Evolutionary conservation across 2,329 filamentous ascomycete genomes (phyloP).

Genomic region (Aspergillus costaricaensis): DNA sequence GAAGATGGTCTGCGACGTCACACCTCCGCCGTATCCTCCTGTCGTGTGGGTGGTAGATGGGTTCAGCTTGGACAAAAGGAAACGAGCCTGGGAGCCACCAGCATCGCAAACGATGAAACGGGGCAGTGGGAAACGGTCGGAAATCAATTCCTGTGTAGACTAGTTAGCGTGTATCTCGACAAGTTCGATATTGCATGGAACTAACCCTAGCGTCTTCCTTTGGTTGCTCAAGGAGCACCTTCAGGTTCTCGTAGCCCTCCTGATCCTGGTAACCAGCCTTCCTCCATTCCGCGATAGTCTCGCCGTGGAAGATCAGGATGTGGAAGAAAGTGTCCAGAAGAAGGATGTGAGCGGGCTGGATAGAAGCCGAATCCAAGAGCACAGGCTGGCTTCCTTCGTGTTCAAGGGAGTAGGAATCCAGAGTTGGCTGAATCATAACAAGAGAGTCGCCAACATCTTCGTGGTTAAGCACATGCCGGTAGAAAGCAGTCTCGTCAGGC

Average conservation of each 20-base stretch:
- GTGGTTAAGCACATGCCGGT: constrained; percentile 93
- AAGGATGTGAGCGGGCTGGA: constrained; percentile 89
- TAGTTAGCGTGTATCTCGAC: constrained; percentile 8
- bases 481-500: constrained; percentile 98
- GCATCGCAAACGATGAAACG: constrained; percentile 98
- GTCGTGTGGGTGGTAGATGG: constrained; percentile 96
- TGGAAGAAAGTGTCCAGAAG: constrained; percentile 99
- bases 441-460: constrained; percentile 96
- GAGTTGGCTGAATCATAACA: constrained; percentile 97
- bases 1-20: constrained; percentile 95
- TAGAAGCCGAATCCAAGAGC: constrained; percentile 93
- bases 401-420: constrained; percentile 96
- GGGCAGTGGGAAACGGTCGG: constrained; percentile 95
- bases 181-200: constrained; percentile 17
- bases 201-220: constrained; percentile 94
- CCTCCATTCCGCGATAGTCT: constrained; percentile 96
- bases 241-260: constrained; percentile 97
- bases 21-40: constrained; percentile 84
- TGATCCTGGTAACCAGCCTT: constrained; percentile 98
- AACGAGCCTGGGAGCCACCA: constrained; percentile 96
- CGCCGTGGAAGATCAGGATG: constrained; percentile 97
- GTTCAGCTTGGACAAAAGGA: constrained; percentile 94
- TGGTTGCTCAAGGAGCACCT: constrained; percentile 79
- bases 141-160: constrained; percentile 77
- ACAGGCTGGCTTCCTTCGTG: constrained; percentile 91